Evolutionary conservation across 331 rosid genomes (phyloP).

Genomic region (Quercus lobata): DNA sequence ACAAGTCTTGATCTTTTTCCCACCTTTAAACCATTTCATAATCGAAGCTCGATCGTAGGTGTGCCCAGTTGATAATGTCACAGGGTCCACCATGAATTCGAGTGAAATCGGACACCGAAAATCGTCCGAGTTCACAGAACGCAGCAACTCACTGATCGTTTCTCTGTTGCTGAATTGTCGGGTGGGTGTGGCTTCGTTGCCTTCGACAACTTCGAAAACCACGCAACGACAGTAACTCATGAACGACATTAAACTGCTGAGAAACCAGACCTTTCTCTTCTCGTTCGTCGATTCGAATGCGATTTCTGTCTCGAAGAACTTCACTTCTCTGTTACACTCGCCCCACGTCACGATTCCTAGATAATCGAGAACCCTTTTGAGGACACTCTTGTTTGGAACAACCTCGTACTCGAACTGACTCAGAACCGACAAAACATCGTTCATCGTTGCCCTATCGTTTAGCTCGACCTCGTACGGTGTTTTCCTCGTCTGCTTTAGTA

Average conservation of each 20-base stretch:
- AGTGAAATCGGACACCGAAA: slow-evolving; percentile 81
- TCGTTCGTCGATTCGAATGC: slow-evolving; percentile 40
- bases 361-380: slow-evolving; percentile 50
- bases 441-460: slow-evolving; percentile 37
- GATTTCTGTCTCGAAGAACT: slow-evolving; percentile 65
- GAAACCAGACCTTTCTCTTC: slow-evolving; percentile 21
- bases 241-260: slow-evolving; percentile 51
- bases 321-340: slow-evolving; percentile 58
- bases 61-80: slow-evolving; percentile 74
- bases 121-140: slow-evolving; percentile 54
- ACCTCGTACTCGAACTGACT: slow-evolving; percentile 35
- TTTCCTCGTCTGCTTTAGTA: slow-evolving; percentile 46
- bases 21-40: slow-evolving; percentile 65
- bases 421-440: slow-evolving; percentile 29
- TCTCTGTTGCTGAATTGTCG: slow-evolving; percentile 15
- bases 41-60: slow-evolving; percentile 87
- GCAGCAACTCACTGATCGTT: slow-evolving; percentile 8
- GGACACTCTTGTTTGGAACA: slow-evolving; percentile 31
- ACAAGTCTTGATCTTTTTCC: slow-evolving; percentile 40
- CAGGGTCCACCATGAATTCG: slow-evolving; percentile 82
- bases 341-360: slow-evolving; percentile 57
- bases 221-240: slow-evolving; percentile 61
- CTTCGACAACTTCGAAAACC: slow-evolving; percentile 35
- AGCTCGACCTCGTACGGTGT: slow-evolving; percentile 39
- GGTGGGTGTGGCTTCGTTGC: slow-evolving; percentile 15